Evolutionary conservation across 805 yeast genomes (phyloP), one percentile per base, ranked within the genome.

Genomic region (Saturnispora saitoi): DNA sequence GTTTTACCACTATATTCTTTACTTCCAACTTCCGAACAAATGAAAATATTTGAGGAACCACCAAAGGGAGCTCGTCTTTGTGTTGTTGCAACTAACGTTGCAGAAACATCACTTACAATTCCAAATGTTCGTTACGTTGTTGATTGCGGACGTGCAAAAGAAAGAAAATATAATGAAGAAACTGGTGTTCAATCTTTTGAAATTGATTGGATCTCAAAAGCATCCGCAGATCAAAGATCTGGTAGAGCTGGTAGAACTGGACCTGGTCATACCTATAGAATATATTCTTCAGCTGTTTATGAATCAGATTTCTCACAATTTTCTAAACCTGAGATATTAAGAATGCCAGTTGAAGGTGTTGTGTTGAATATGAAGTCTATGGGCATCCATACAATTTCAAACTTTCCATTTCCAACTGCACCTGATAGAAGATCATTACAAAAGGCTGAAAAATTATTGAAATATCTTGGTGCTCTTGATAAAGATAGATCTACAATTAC

Each of bases 301-400:
- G 97, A 93, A 61, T 77, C 81, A 53, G 93, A 83, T 54, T 93
- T 93, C 62, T 72, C 72, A 3, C 88, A 83, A 59, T 93, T 93
- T 59, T 75, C 93, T 10, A 73, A 72, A 48, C 98, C 99, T 0
- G 99, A 93, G 63, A 90, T 93, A 42, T 68, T 86, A 50, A 72
- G 98, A 55, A 90, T 88, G 95, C 98, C 99, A 0, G 88, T 89
- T 32, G 99, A 93, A 62, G 89, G 96, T 63, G 84, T 93, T n/a
- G 95, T 93, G 0, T 68, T 93, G 56, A 85, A 85, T 43, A 93
- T 93, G 99, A 93, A 93, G 66, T 79, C 91, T 54, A 93, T 93
- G 96, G 97, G 96, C 2, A 90, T 93, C 52, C 93, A 86, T 62
- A 86, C 85, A 47, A 83, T 93, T 32, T 70, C 80, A 20, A 91